Base-by-base conservation (phyloP, 352 stramenopile species). In the Phytophthora aleatoria region DNA sequence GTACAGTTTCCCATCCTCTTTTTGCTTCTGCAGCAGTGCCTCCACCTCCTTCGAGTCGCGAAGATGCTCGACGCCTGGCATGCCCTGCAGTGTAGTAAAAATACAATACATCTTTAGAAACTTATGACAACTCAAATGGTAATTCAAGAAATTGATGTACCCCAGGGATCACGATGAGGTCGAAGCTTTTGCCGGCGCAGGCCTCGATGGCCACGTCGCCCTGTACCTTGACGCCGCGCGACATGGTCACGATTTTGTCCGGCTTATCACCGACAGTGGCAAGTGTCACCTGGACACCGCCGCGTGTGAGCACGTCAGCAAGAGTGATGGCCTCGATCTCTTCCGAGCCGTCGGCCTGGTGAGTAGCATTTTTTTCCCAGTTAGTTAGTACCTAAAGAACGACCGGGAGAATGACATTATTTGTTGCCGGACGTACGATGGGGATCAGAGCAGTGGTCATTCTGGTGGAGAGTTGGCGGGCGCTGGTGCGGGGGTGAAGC, bases 261-360 rank as follows among this genome's bases (percentile, higher is more conserved):
- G 51, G 47, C 30, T 91, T 89, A 10, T 62, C 60, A 0, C 83
- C 82, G 31, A 92, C 82, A 11, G 74, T 83, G 13, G 83, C 85
- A 8, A 92, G 48, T 33, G 83, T 94, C 26, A 91, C 82, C 50
- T 83, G 44, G 16, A 93, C 72, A 31, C 82, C 83, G 20, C 83
- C 86, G 49, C 84, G 83, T 39, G 83, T 78, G 39, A 95, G 71
- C 42, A 95, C 84, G 50, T 93, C 81, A 1, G 83, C 75, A 10
- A 95, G 57, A 30, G 83, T 87, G 50, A 92, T 76, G 20, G 86
- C 86, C 66, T 95, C 86, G 59, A 93, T 92, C 56, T 95, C 86
- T 76, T 95, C 86, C 27, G 69, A 91, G 39, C 81, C 86, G 61
- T 93, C 83, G n/a, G 84, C 86, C 86, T 92, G 12, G 9, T 36